These are phyloP conservation scores for Cutaneotrichosporon cyanovorans DNA, from an alignment of 1,284 basidiomycete genomes.

Conservation along the genomic window DNA sequence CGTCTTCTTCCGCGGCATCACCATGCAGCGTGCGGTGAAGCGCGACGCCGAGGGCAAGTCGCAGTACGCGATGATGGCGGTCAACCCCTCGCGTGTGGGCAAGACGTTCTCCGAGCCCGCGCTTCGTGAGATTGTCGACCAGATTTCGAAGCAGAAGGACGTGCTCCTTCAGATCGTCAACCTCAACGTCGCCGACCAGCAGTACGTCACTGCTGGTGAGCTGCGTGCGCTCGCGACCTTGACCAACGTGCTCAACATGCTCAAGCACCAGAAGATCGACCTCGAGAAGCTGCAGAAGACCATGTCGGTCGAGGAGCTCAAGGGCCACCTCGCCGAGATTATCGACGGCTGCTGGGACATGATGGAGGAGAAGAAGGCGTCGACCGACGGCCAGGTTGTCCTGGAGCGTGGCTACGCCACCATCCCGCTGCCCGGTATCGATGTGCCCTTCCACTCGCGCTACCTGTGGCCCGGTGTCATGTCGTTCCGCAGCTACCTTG, in stretches of 20 bases:
- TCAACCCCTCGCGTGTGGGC: conserved; percentile 92
- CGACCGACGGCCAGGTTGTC: conserved; percentile 67
- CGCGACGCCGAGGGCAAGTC: conserved; percentile 86
- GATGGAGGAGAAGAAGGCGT: conserved; percentile 66
- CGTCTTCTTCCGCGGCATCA: conserved; percentile 98
- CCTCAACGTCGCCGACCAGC: conserved; percentile 71
- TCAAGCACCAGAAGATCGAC: conserved; percentile 96
- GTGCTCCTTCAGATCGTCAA: conserved; percentile 93
- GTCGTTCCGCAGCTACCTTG: conserved; percentile 67
- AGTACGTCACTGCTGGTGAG: conserved; percentile 98
- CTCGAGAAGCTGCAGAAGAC: conserved; percentile 67
- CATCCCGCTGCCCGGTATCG: conserved; percentile 92
- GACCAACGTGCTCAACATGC: conserved; percentile 91
- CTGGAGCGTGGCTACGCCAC: conserved; percentile 95
- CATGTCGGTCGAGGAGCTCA: conserved; percentile 44
- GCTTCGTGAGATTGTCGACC: conserved; percentile 89
- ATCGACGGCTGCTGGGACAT: conserved; percentile 72
- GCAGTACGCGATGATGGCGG: conserved; percentile 97
- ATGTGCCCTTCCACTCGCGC: conserved; percentile 95
- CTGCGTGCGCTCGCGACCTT: conserved; percentile 85
- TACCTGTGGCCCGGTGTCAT: conserved; percentile 98
- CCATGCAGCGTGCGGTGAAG: conserved; percentile 97
- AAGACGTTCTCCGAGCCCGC: conserved; percentile 84
- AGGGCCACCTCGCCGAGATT: conserved; percentile 70
- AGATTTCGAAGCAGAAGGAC: conserved; percentile 67